Base-by-base conservation (phyloP, 257 asterid genomes). In the Mentha longifolia region DNA sequence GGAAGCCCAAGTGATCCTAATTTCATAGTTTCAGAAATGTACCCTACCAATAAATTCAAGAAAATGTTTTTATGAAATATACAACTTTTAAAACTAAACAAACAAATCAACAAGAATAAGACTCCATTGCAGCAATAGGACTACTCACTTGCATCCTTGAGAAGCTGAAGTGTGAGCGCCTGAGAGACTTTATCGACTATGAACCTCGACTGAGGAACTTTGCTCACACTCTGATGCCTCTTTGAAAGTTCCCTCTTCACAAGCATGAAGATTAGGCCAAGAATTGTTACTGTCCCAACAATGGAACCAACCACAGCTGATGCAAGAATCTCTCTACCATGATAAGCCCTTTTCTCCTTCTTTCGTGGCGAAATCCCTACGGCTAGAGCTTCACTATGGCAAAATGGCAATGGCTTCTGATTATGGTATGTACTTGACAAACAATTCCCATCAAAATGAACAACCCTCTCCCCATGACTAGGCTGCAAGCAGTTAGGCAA, bases 341-440 rank as follows among this genome's bases (percentile, higher is more conserved):
- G 13, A 7, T 9, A 8, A 10, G 47, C 7, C 68, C 74, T 75
- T 58, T 70, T 83, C 55, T 58, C 82, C 70, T 65, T 65, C 25
- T 67, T 72, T 0, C 15, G 56, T n/a, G 92, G 91, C n/a, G 78
- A 76, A 49, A 93, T 79, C 20, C 84, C 82, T 3, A 93, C 98
- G 33, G 98, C 96, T 78, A 90, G 76, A 74, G 97, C 98, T 74
- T 93, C 96, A 49, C 65, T 80, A 46, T 81, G 93, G 35, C 98
- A 93, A 56, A 83, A 90, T 0, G 87, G 45, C 22, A 57, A 69
- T 19, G 88, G 96, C 42, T 78, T 82, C 80, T 93, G 96, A 71
- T 77, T 19, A 37, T 39, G 63, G 16, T 81, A 68, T 20, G 63
- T 50, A 54, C 70, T 25, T 2, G 85, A 82, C 39, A 93, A 78